phyloP scores from a whole-genome alignment of 148 eudicot species.

The Chenopodium berlandieri region DNA sequence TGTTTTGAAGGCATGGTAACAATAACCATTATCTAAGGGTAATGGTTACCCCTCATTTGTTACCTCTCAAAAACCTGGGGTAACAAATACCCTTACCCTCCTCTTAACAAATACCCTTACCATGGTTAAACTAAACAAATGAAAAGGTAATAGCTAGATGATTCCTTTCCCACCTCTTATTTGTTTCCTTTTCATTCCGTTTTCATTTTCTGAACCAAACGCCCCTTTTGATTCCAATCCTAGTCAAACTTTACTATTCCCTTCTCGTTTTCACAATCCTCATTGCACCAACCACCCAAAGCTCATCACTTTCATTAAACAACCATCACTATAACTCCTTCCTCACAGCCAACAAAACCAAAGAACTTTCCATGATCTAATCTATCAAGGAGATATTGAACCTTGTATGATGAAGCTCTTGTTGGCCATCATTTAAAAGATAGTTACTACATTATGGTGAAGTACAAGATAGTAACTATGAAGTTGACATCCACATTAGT shows the following conservation, averaged over 20 bases:
- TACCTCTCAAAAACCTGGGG: too few relatives aligned
- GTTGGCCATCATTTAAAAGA: neutral
- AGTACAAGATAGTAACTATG: neutral
- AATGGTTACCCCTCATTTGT: too few relatives aligned
- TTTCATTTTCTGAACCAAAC: too few relatives aligned
- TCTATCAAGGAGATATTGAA: neutral
- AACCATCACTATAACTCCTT: neutral
- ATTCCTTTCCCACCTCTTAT: too few relatives aligned
- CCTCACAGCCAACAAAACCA: neutral
- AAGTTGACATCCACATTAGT: neutral
- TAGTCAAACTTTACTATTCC: neutral
- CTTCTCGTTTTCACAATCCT: neutral
- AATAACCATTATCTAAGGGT: too few relatives aligned
- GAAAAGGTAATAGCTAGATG: too few relatives aligned
- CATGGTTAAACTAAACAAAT: too few relatives aligned
- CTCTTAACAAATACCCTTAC: too few relatives aligned
- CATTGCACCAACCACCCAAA: slow-evolving; percentile 1
- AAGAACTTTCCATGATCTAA: neutral
- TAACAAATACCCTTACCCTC: too few relatives aligned
- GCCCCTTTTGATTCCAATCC: too few relatives aligned
- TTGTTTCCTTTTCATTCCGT: too few relatives aligned
- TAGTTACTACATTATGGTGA: neutral
- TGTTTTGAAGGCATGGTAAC: too few relatives aligned
- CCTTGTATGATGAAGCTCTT: neutral
- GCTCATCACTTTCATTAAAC: neutral